A percentile compares a stretch with the other conserved stretches of the same genome.
phyloP scores from a whole-genome alignment of 306 rosid species.

The Rubus idaeus region DNA sequence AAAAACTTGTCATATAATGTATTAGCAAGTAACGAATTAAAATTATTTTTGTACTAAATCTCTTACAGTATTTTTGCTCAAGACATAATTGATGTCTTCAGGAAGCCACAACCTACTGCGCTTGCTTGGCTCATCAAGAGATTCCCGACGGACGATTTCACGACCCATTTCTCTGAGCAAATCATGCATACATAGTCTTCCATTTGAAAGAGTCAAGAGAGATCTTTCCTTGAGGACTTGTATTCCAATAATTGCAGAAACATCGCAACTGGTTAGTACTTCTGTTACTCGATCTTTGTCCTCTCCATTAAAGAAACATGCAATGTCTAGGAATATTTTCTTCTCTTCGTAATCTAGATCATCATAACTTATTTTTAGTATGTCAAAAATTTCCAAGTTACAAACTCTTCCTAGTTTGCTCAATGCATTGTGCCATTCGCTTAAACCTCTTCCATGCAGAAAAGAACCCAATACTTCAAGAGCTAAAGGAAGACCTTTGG shows the following conservation, averaged over 20 bases:
- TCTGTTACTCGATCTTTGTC: constrained; percentile 13
- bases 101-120: constrained; percentile 18
- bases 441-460: not conserved
- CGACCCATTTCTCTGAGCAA: constrained; percentile 25
- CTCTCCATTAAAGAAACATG: constrained; percentile 18
- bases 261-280: constrained; percentile 7
- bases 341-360: not conserved
- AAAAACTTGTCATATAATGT: not conserved
- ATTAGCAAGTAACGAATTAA: not conserved
- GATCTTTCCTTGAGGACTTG: constrained; percentile 14
- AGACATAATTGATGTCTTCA: constrained; percentile 14
- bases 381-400: not conserved
- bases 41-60: not conserved
- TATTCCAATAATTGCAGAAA: constrained; percentile 21
- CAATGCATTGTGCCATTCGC: not conserved
- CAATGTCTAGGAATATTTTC: constrained; percentile 10
- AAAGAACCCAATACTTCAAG: not conserved
- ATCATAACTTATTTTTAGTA: not conserved
- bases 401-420: not conserved
- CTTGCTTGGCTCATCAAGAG: constrained; percentile 2
- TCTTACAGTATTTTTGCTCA: constrained; percentile 6
- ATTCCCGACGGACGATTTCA: not conserved
- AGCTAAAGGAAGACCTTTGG: not conserved
- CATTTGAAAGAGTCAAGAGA: constrained; percentile 3
- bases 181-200: constrained; percentile 19